Base-by-base conservation (phyloP, 768 basidiomycete genomes). In the Daedaleopsis sinensis region DNA sequence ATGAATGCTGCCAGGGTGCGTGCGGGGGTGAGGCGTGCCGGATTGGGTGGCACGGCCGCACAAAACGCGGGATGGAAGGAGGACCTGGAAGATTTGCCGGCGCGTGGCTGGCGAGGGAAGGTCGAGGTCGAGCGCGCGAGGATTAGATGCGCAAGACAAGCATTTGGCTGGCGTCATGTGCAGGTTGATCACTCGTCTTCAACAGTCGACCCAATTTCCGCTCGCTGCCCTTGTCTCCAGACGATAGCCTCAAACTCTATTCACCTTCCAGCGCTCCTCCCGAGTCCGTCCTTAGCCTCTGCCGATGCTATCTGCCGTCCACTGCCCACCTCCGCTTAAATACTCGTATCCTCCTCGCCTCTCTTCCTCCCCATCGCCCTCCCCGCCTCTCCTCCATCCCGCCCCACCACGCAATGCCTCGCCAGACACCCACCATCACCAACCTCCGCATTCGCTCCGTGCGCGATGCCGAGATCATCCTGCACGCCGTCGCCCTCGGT, bases 391-490 rank as follows among this genome's bases (percentile, higher is more conserved):
- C 19, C 53, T 58, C 38, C 43, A 42, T 32, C 50, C 38, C n/a
- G 53, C 35, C 57, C 43, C 55, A 47, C n/a, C n/a, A n/a, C n/a
- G n/a, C 37, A 43, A 63, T 62, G 57, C 67, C 54, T 51, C 75
- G 72, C 67, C 77, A 78, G 65, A 59, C 55, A 38, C 77, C 77
- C 19, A 78, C 77, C 12, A 73, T 67, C 65, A 70, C 70, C 44
- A 68, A 68, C 52, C 65, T 76, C 49, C 77, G 75, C 67, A 66
- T 79, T 52, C 73, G 75, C 50, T 71, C 69, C 52, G 70, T 73
- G 38, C 67, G 68, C 23, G 77, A 78, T 60, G 78, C 78, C 0
- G 72, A 76, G 59, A 68, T 75, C 63, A 68, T 79, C 60, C 76
- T 78, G 59, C 77, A 77, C 57, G 78, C 76, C 47, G 78, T 78